Conservation (phyloP, 2,329 filamentous ascomycete species). For the Triangularia setosa region DNA sequence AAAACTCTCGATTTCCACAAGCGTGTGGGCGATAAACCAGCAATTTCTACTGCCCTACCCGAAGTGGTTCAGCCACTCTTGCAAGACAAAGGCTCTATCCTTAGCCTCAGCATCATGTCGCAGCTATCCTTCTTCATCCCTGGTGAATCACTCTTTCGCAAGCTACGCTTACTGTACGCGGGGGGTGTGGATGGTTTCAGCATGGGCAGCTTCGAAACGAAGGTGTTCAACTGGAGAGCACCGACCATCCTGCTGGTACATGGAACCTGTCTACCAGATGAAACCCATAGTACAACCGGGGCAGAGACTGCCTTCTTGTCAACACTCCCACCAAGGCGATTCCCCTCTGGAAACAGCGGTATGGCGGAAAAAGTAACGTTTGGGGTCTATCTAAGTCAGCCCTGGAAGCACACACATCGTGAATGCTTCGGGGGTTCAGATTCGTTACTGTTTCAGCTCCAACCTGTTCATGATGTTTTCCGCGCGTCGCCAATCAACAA, state of each 20-base stretch:
- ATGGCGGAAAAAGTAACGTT: conserved; percentile 56
- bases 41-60: conserved; percentile 8
- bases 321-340: conserved; percentile 59
- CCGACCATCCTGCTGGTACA: conserved; percentile 69
- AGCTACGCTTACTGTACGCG: conserved; percentile 64
- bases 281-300: conserved; percentile 39
- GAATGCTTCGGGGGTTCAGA: conserved; percentile 64
- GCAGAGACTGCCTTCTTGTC: conserved; percentile 56
- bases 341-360: conserved; percentile 43
- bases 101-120: conserved; percentile 60
- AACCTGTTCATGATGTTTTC: conserved; percentile 69
- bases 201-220: conserved; percentile 71
- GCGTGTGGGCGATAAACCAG: conserved; percentile 35
- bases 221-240: conserved; percentile 73
- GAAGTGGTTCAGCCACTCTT: conserved; percentile 46
- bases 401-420: conserved; percentile 66
- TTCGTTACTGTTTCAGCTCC: conserved; percentile 66
- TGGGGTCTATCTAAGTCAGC: conserved; percentile 62
- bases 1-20: conserved; percentile 65
- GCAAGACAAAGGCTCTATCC: conserved; percentile 53
- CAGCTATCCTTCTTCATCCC: conserved; percentile 72
- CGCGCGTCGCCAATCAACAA: conserved; percentile 58
- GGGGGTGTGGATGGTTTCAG: conserved; percentile 70
- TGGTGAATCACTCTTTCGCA: conserved; percentile 59
- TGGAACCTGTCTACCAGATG: conserved; percentile 55